Percentiles rank a stretch among this genome's conserved stretches.
phyloP scores from a whole-genome alignment of 257 asterid genomes.

The Scutellaria minor region DNA sequence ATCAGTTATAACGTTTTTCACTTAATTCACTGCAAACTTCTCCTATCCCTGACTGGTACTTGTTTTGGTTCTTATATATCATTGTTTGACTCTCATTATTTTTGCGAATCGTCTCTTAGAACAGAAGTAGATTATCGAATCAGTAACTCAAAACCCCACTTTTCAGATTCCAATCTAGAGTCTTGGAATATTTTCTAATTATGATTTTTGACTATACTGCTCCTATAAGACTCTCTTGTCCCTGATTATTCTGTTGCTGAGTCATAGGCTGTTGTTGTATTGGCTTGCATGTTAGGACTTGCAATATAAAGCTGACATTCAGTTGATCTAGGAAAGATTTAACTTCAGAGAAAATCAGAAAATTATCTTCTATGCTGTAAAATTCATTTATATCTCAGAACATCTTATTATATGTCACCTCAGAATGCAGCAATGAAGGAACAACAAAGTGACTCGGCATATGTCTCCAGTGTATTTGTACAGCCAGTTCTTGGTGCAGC shows the following conservation, averaged over 20 bases:
- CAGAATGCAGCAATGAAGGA: conserved; percentile 39
- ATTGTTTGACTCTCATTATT: background rate
- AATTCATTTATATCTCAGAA: background rate
- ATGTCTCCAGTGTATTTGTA: conserved; percentile 31
- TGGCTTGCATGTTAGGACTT: background rate
- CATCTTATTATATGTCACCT: background rate
- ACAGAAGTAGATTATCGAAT: background rate
- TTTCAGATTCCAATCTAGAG: no score
- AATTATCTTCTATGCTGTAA: background rate
- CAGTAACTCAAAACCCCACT: background rate
- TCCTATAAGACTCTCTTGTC: background rate
- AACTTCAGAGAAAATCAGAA: conserved; percentile 5
- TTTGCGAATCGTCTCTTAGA: background rate
- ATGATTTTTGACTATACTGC: background rate
- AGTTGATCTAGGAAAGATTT: conserved; percentile 1
- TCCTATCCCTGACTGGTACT: background rate
- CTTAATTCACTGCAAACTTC: conserved; percentile 2
- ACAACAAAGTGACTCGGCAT: conserved; percentile 21
- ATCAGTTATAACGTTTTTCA: background rate
- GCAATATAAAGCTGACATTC: background rate
- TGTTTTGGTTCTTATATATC: background rate
- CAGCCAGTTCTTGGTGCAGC: conserved; percentile 43
- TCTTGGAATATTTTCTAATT: background rate
- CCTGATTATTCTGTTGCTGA: background rate
- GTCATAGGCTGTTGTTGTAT: conserved; percentile 5